Base-by-base conservation (phyloP, 306 rosid species). In the Delonix regia region DNA sequence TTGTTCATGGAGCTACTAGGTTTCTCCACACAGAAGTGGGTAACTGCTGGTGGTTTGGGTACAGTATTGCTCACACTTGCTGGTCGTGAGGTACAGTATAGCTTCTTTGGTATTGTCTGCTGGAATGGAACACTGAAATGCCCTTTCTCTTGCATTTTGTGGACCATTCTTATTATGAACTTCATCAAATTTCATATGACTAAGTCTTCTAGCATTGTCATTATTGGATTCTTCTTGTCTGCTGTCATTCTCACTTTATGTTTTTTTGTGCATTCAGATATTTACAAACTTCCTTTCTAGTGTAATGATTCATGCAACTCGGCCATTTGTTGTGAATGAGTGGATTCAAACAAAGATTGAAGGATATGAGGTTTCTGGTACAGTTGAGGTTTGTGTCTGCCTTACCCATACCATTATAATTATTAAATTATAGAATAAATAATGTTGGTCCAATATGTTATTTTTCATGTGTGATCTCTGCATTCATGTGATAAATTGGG, bases 11-110 rank as follows among this genome's bases (percentile, higher is more conserved):
- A 96, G 86, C 84, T 96, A 86, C 89, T 96, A 59, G 99, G 99
- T 74, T 96, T 93, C 87, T 96, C 99, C 84, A 87, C 98, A 80
- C 98, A 96, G 83, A 96, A 70, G 89, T 96, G 98, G 99, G 74
- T 96, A 76, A 96, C 99, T 68, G 99, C 99, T 45, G 99, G 99
- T 78, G 97, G 99, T 93, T 93, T 96, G 66, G 98, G 99, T 27
- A 96, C 98, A 30, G 98, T 96, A 27, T 82, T 96, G 84, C 93
- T 96, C 55, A 96, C 99, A 48, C 98, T 96, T 71, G 92, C 99
- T 6, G 99, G 98, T 71, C 97, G 99, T 22, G 99, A 96, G 99
- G 99, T 96, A 86, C 67, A 42, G 14, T 55, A 24, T 25, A 42
- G 14, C 86, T 79, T 86, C 83, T 69, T 81, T 69, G 51, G 53